Evolutionary conservation across 345 rosid species (phyloP), one percentile per base, ranked within the genome.

Genomic region (Anastatica hierochuntica): DNA sequence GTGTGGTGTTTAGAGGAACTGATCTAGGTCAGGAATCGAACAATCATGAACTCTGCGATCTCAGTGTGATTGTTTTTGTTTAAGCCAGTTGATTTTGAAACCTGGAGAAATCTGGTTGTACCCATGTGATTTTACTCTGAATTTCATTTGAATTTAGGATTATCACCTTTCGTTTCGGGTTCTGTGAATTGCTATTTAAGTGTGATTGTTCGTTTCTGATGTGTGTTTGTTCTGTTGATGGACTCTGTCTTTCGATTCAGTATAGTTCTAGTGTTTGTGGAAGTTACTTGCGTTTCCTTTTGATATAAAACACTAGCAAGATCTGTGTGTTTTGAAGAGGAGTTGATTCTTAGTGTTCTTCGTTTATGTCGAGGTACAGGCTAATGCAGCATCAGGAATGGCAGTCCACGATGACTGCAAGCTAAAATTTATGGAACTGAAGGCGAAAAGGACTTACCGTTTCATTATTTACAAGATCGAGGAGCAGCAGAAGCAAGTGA

Each of bases 351-450:
- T n/a, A n/a, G 24, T 21, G 2, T 21, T 21, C 3, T 21, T 21
- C 5, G 24, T 21, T 21, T 21, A 5, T 2, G 24, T 2, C 5
- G 24, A 21, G 24, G 5, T 21, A 21, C 63, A 74, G 83, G 80
- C 79, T 38, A 78, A 78, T 34, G 82, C 77, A 7, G 75, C 82
- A 12, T 77, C 82, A 2, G 82, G 82, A 7, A 72, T 77, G 73
- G 79, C 76, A 49, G 83, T 78, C 67, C 80, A 78, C 15, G 80
- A 78, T 51, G 83, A 78, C 49, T 78, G 83, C 71, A 78, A 75
- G 67, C 66, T 78, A 12, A 78, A 40, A 57, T 78, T 78, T 47
- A 48, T 78, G 68, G 83, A 72, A 66, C 56, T 78, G 71, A 78
- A 78, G 66, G 75, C 80, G 6, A 75, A 75, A 52, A 53, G 83